Conservation (phyloP, 2,329 filamentous ascomycete genomes). For the Byssothecium circinans region DNA sequence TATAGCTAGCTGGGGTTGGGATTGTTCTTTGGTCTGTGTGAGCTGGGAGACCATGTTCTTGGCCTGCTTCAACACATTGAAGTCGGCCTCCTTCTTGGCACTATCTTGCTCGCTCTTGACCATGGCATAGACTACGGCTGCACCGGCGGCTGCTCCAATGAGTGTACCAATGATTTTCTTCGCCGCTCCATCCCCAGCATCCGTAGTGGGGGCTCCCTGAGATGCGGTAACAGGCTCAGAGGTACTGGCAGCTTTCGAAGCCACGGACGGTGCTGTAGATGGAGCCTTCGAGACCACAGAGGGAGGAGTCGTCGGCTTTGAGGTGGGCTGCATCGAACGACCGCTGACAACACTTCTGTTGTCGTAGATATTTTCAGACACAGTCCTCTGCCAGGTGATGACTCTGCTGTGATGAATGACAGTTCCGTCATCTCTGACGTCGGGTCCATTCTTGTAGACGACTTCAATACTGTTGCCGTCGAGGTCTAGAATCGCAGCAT, state of each 20-base stretch:
- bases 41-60: conserved; percentile 30
- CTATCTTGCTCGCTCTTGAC: conserved; percentile 60
- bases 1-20: conserved; percentile 28
- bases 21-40: conserved; percentile 31
- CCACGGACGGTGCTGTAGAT: conserved; percentile 12
- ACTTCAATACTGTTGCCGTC: conserved; percentile 86
- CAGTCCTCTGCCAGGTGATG: conserved; percentile 43
- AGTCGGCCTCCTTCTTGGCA: conserved; percentile 48
- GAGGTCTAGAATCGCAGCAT: conserved; percentile 69
- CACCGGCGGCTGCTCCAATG: conserved; percentile 76
- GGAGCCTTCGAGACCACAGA: conserved; percentile 25
- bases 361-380: conserved; percentile 35
- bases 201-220: conserved; percentile 27
- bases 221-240: conserved; percentile 36
- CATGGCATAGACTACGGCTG: conserved; percentile 75
- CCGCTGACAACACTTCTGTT: conserved; percentile 35
- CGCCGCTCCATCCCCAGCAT: conserved; percentile 53
- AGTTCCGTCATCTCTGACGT: conserved; percentile 42
- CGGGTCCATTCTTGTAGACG: conserved; percentile 58
- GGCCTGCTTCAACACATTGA: conserved; percentile 38
- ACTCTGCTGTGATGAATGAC: conserved; percentile 50
- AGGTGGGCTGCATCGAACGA: conserved; percentile 24
- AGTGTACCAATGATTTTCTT: conserved; percentile 73
- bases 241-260: conserved; percentile 28
- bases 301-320: conserved; percentile 30